Evolutionary conservation across 208 protist genomes (phyloP).

Genomic region (Trichomonas gallinae): DNA sequence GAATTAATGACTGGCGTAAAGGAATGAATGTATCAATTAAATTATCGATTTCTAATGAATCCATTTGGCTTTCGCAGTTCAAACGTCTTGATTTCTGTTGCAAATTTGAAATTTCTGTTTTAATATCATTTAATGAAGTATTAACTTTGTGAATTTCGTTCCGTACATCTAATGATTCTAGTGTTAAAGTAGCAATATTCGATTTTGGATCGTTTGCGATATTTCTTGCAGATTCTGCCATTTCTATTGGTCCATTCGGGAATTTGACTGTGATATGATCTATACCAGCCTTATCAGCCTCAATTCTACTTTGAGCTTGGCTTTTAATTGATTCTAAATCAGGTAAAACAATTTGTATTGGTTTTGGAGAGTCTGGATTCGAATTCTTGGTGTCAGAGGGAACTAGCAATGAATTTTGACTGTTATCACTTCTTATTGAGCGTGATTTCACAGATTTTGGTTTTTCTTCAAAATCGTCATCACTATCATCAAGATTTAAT

Average conservation of each 20-base stretch:
- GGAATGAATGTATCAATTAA: neutral
- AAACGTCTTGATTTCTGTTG: neutral
- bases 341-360: neutral
- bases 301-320: neutral
- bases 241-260: neutral
- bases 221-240: neutral
- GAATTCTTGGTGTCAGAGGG: neutral
- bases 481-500: neutral
- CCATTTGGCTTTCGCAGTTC: neutral
- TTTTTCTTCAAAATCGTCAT: neutral
- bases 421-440: neutral
- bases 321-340: neutral
- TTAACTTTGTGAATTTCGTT: neutral
- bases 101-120: neutral
- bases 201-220: neutral
- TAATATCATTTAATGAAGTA: neutral
- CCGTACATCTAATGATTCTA: neutral
- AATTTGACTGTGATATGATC: neutral
- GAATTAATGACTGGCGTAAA: neutral
- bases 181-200: neutral
- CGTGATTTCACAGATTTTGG: neutral
- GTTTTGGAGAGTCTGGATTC: neutral
- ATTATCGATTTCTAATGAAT: neutral
- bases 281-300: neutral
- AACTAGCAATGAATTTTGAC: too few species aligned